These are phyloP conservation scores for Anaeromyces robustus DNA, from an alignment of 192 early-diverging fungal genomes.

Conservation along the genomic window DNA sequence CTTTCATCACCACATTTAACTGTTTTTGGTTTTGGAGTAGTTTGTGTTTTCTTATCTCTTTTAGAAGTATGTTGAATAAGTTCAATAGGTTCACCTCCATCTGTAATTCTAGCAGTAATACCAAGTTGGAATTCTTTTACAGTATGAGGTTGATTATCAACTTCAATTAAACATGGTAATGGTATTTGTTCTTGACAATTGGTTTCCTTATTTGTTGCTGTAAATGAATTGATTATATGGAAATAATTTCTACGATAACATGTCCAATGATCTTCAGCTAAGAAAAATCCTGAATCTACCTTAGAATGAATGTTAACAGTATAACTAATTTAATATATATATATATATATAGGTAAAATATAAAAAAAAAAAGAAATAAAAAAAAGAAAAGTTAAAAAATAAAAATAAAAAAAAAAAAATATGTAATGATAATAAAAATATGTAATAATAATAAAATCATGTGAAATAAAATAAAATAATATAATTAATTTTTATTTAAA, in stretches of 20 bases:
- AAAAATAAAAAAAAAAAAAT: no score
- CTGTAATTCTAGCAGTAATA: constrained; percentile 59
- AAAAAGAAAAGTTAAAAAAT: no score
- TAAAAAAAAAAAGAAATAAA: background rate
- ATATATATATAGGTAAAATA: background rate
- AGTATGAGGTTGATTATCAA: constrained; percentile 22
- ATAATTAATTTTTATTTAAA: no score
- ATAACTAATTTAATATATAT: background rate
- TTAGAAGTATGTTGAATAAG: constrained; percentile 79
- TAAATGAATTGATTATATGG: constrained; percentile 56
- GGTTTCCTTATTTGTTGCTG: constrained; percentile 13
- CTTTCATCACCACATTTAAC: background rate
- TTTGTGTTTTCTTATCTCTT: constrained; percentile 69
- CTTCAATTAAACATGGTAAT: constrained; percentile 50
- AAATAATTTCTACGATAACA: constrained; percentile 94
- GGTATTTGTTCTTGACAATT: background rate
- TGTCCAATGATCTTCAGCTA: constrained; percentile 79
- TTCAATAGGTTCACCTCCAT: constrained; percentile 62
- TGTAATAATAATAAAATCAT: no score
- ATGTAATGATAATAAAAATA: no score
- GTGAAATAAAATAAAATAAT: no score
- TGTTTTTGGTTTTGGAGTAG: background rate
- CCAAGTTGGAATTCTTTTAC: constrained; percentile 59
- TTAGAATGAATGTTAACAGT: constrained; percentile 34
- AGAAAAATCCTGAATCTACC: constrained; percentile 84